These are phyloP conservation scores for Solanum aculeatissimum DNA, from an alignment of 305 asterid genomes.

Conservation along the genomic window DNA sequence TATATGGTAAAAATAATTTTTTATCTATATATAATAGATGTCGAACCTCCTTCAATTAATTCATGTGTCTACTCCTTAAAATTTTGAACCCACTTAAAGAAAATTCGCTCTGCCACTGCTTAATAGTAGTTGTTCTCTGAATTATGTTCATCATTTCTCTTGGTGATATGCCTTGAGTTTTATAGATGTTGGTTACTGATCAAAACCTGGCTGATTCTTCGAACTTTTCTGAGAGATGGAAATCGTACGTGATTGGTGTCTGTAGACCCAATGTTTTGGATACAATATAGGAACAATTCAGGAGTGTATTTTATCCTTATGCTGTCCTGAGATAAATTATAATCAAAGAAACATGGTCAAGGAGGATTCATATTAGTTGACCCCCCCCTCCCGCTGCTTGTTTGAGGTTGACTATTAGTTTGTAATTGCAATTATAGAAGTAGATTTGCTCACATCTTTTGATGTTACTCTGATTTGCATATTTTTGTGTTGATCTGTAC, in stretches of 20 bases:
- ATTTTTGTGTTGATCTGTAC: neutral
- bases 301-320: neutral
- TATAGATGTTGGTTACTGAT: neutral
- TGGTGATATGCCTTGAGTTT: neutral
- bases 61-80: no score
- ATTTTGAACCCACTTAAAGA: no score
- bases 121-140: neutral
- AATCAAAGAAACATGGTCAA: neutral
- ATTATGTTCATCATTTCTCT: neutral
- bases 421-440: neutral
- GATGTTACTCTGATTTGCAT: neutral
- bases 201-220: neutral
- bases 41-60: no score
- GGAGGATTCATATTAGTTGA: neutral
- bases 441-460: neutral
- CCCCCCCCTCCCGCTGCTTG: neutral
- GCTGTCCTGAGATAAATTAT: neutral
- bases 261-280: neutral
- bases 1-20: no score
- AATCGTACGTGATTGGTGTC: neutral
- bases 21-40: no score
- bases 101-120: no score
- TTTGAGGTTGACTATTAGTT: neutral
- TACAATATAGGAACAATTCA: neutral
- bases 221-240: neutral